Evolutionary conservation across 495 filamentous ascomycete species (phyloP), one percentile per base, ranked within the genome.

Genomic region (Aspergillus carlsbadensis): DNA sequence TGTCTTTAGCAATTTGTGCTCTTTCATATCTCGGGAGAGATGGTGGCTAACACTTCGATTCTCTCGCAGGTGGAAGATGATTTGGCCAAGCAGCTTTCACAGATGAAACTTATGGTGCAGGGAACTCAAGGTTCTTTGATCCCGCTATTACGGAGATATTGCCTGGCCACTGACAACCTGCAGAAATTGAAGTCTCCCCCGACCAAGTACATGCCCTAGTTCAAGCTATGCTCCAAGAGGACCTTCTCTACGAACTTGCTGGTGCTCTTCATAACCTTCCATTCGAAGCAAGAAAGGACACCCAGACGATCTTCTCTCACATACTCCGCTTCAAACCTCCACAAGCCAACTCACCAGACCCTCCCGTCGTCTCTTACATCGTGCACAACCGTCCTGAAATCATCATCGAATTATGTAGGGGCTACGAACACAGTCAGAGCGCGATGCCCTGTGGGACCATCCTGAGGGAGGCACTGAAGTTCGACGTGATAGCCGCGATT

Each of bases 281-380:
- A 6, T 99, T 99, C 78, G 95, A 99, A 76, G 87, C 90, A 22
- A 84, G 89, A 64, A 96, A 95, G 74, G 90, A 96, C 65, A 86
- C 87, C 8, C 90, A 96, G 68, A 87, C 89, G 62, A 92, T 96
- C 64, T 88, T 95, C 78, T 93, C 89, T 10, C 89, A 91, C 72
- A 84, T 89, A 48, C 85, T 96, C 66, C 88, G 91, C 29, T 96
- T 90, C 78, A 87, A 87, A 58, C 80, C 87, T 10, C 68, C 70
- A 65, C 65, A 81, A 70, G 56, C 67, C 63, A 73, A 52, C 61
- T 80, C 68, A 72, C 82, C 67, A 75, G 81, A 95, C 56, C 91
- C 88, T 18, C 81, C 89, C 10, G 92, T 92, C 13, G 82, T 99
- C 42, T 85, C 89, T 52, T 91, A 96, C 65, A 83, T 97, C 41